Conservation (phyloP, 495 filamentous ascomycete species). For the Aspergillus wentii region DNA sequence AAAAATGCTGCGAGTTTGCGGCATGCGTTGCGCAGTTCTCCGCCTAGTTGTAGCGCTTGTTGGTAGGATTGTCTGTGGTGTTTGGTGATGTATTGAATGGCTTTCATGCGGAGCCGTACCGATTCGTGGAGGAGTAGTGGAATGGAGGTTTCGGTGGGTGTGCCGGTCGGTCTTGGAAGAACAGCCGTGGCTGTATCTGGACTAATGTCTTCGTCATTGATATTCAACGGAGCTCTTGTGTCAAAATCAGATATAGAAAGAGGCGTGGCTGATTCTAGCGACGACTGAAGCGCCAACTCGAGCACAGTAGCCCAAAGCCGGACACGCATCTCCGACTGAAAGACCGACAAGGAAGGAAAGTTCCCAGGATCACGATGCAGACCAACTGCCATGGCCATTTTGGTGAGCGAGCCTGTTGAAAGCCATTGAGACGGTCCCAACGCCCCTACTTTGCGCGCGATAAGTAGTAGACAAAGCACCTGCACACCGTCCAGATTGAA, state of each 20-base stretch:
- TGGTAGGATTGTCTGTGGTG: constrained; percentile 32
- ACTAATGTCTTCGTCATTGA: constrained; percentile 44
- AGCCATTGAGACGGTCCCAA: constrained; percentile 46
- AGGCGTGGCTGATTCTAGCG: constrained; percentile 43
- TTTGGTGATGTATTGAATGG: constrained; percentile 30
- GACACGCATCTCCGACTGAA: constrained; percentile 47
- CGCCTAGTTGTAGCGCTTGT: constrained; percentile 17
- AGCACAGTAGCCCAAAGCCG: constrained; percentile 55
- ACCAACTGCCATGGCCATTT: constrained; percentile 46
- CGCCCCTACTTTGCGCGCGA: constrained; percentile 42
- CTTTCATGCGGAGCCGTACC: constrained; percentile 29
- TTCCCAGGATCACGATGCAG: constrained; percentile 50
- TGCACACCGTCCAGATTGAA: constrained; percentile 40
- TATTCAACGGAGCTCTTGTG: constrained; percentile 42
- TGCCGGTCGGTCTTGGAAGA: constrained; percentile 17
- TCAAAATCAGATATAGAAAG: constrained; percentile 50
- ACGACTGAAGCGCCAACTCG: constrained; percentile 47
- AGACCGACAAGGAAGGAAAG: constrained; percentile 37
- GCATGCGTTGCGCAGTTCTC: constrained; percentile 9
- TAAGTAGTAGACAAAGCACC: constrained; percentile 43
- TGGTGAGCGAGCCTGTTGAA: constrained; percentile 42
- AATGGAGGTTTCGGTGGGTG: constrained; percentile 41
- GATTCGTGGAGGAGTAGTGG: constrained; percentile 39
- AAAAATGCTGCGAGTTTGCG: constrained; percentile 11
- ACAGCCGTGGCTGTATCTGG: constrained; percentile 19